A percentile compares a stretch with the other conserved stretches of the same genome.
phyloP scores from a whole-genome alignment of 305 asterid genomes.

The Solanum aculeatissimum region DNA sequence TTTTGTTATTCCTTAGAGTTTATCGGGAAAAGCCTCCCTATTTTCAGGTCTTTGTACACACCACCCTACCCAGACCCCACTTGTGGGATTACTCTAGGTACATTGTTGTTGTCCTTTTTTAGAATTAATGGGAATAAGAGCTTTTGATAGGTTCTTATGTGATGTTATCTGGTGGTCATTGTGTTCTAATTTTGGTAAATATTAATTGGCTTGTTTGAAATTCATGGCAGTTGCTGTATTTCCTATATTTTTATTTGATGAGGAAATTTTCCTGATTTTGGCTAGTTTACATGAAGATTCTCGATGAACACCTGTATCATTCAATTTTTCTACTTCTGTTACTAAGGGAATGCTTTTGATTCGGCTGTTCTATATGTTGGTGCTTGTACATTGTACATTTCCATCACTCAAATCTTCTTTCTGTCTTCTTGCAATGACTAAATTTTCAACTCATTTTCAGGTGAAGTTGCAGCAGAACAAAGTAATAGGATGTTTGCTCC shows the following conservation, averaged over 20 bases:
- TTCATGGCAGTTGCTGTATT: not conserved
- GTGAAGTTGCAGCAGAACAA: constrained; percentile 44
- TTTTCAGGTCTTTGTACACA: not conserved
- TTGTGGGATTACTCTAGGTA: not conserved
- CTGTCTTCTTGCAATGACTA: not conserved
- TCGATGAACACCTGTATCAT: not conserved
- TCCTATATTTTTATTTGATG: not conserved
- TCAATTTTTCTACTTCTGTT: not conserved
- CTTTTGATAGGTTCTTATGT: not conserved
- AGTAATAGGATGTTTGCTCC: constrained; percentile 18
- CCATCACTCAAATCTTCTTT: not conserved
- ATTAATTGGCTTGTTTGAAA: not conserved
- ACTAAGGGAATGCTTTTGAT: not conserved
- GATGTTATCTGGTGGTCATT: not conserved
- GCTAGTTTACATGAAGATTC: not conserved
- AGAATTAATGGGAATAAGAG: not conserved
- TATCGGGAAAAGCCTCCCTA: not conserved
- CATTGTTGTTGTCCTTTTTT: not conserved
- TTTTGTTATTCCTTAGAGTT: not conserved
- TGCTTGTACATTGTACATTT: not conserved
- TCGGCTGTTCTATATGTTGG: not conserved
- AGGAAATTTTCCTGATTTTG: not conserved
- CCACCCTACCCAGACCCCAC: not conserved
- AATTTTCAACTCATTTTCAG: constrained; percentile 29
- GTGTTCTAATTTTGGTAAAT: not conserved